phyloP scores from a whole-genome alignment of 2,329 filamentous ascomycete genomes.

The Dryadomyces sulphureus region DNA sequence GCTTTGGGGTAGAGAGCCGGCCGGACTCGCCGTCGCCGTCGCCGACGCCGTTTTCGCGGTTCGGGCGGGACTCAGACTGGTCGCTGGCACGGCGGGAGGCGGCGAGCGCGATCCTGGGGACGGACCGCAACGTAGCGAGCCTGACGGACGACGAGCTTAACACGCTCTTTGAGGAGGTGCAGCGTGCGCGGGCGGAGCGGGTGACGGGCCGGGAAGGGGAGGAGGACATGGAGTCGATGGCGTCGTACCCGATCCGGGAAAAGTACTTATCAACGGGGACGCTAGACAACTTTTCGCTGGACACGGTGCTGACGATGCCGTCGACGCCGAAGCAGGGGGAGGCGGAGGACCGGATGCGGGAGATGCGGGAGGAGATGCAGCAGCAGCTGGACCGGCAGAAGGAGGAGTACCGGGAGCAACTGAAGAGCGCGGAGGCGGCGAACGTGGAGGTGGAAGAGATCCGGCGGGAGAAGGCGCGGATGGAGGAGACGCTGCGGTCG shows the following conservation, averaged over 20 bases:
- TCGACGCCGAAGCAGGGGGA: slow-evolving; percentile 74
- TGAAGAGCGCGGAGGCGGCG: slow-evolving; percentile 59
- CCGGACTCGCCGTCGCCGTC: slow-evolving; percentile 69
- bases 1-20: slow-evolving; percentile 33
- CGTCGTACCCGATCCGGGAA: slow-evolving; percentile 76
- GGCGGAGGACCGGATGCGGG: slow-evolving; percentile 55
- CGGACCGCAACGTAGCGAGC: slow-evolving; percentile 80
- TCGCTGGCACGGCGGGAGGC: slow-evolving; percentile 85
- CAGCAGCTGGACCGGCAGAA: slow-evolving; percentile 69
- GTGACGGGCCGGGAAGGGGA: slow-evolving; percentile 63
- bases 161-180: slow-evolving; percentile 83
- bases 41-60: slow-evolving; percentile 50
- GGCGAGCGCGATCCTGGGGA: slow-evolving; percentile 76
- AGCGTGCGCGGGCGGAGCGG: slow-evolving; percentile 65
- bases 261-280: slow-evolving; percentile 94
- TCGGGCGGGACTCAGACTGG: slow-evolving; percentile 79
- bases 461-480: slow-evolving; percentile 64
- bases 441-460: slow-evolving; percentile 73
- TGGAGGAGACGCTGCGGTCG: slow-evolving; percentile 66
- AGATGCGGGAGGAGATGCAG: slow-evolving; percentile 72
- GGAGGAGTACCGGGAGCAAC: slow-evolving; percentile 64
- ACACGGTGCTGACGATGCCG: slow-evolving; percentile 87
- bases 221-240: slow-evolving; percentile 79
- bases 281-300: slow-evolving; percentile 88
- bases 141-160: slow-evolving; percentile 91